phyloP scores from a whole-genome alignment of 2,329 filamentous ascomycete species.

The Microdochium bolleyi region DNA sequence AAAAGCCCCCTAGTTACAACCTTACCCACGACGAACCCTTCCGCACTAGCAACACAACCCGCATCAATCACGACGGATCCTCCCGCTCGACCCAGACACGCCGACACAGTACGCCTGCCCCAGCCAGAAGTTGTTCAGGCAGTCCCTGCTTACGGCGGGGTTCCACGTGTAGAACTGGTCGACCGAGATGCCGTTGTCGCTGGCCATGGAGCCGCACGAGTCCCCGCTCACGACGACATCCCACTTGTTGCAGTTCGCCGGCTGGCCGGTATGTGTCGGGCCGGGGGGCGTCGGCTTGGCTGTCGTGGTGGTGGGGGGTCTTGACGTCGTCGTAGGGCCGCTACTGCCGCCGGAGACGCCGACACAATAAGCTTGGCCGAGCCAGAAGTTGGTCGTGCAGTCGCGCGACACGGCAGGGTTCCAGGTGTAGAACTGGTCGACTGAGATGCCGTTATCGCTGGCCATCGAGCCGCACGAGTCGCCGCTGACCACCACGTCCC shows the following conservation, averaged over 20 bases:
- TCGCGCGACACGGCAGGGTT: conserved; percentile 11
- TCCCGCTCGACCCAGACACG: conserved; percentile 2
- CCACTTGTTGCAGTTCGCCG: conserved; percentile 5
- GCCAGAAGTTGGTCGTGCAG: conserved; percentile 9
- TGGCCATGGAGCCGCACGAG: conserved; percentile 7
- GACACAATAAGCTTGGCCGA: conserved; percentile 7
- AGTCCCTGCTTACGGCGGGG: conserved; percentile 12
- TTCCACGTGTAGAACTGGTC: conserved; percentile 10
- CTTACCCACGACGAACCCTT: too few species aligned
- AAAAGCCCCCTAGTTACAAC: too few species aligned
- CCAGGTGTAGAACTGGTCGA: conserved; percentile 7
- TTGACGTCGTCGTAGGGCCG: background rate
- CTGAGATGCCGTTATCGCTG: conserved; percentile 4
- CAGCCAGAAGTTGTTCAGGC: conserved; percentile 13
- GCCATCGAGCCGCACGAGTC: conserved; percentile 7
- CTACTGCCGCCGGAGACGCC: background rate
- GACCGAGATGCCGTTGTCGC: conserved; percentile 6
- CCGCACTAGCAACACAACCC: too few species aligned
- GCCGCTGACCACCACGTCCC: conserved; percentile 7
- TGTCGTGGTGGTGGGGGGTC: too few species aligned
- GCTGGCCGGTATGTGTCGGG: conserved; percentile 2
- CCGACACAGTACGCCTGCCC: conserved; percentile 16
- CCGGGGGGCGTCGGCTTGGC: background rate
- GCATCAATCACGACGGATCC: background rate
- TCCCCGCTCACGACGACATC: conserved; percentile 6